Evolutionary conservation across 352 stramenopile genomes (phyloP), one percentile per base, ranked within the genome.

Genomic region (Globisporangium iwayamae): DNA sequence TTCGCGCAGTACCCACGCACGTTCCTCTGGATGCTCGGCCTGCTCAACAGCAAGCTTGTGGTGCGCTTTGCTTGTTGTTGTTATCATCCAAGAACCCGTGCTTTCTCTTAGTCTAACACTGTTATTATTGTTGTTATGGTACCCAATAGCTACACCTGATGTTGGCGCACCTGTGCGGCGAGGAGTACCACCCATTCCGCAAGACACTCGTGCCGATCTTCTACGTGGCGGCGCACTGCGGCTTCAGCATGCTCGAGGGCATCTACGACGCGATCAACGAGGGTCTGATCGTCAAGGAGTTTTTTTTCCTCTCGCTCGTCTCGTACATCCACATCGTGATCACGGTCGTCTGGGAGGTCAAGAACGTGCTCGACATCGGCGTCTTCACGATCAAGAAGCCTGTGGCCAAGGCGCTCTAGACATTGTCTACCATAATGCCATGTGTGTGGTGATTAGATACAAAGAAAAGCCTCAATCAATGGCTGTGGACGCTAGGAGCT

Each of bases 121-220:
- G 59, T 34, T n/a, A 65, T 14, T 52, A 28, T 28, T 28, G 25
- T 28, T 28, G 25, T 2, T 28, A 28, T 28, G 25, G 41, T 59
- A 38, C 32, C 13, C 14, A 30, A 13, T 70, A 91, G 83, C 70
- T 96, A n/a, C 87, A 96, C 64, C 75, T 96, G 62, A 96, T 96
- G 87, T 66, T 96, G 28, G 87, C 87, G 55, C 87, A 96, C 56
- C 65, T 96, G 67, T 94, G 85, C 20, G 85, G 84, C 7, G 87
- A 96, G 64, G 87, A 96, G 68, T 96, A 94, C 63, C 87, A 94
- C 58, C 87, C 87, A 59, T 96, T 94, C 73, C 87, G 87, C 58
- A 96, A 96, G 73, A 96, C 87, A 60, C 84, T 96, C 16, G 87
- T 94, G 58, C 87, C 87, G n/a, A 89, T 96, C 60, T 93, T 96